phyloP scores from a whole-genome alignment of 306 rosid genomes.

The Purshia tridentata region DNA sequence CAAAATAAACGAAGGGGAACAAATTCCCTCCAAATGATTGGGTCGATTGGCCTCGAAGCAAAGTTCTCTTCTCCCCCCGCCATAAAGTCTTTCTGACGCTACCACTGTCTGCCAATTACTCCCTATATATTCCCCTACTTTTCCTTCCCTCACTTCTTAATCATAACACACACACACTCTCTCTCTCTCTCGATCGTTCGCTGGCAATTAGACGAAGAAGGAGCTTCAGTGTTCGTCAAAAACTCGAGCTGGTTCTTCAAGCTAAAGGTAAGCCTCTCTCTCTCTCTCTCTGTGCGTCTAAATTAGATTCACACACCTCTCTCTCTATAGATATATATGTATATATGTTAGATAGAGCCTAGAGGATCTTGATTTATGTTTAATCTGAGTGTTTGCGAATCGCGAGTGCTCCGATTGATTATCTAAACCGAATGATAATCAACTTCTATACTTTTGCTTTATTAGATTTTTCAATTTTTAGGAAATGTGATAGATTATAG shows the following conservation, averaged over 20 bases:
- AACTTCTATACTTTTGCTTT: background rate
- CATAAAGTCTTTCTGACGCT: conserved; percentile 31
- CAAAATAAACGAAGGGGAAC: conserved; percentile 30
- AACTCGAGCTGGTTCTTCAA: background rate
- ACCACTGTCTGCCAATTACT: conserved; percentile 26
- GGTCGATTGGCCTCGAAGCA: conserved; percentile 44
- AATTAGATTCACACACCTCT: background rate
- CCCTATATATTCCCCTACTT: conserved; percentile 12
- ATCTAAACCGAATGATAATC: background rate
- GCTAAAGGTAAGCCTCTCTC: conserved; percentile 13
- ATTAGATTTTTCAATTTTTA: background rate
- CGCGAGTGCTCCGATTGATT: background rate
- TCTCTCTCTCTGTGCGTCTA: background rate
- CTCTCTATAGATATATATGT: no score
- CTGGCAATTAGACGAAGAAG: background rate
- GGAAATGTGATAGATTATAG: background rate
- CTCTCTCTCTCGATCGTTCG: background rate
- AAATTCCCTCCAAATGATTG: conserved; percentile 86
- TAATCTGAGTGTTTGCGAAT: no score
- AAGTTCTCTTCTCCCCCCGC: conserved; percentile 35
- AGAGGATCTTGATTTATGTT: no score
- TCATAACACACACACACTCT: background rate
- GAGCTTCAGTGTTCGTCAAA: background rate
- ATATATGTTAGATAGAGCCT: no score
- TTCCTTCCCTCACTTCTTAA: background rate